Conservation (phyloP, 306 rosid species). For the Parietaria judaica region DNA sequence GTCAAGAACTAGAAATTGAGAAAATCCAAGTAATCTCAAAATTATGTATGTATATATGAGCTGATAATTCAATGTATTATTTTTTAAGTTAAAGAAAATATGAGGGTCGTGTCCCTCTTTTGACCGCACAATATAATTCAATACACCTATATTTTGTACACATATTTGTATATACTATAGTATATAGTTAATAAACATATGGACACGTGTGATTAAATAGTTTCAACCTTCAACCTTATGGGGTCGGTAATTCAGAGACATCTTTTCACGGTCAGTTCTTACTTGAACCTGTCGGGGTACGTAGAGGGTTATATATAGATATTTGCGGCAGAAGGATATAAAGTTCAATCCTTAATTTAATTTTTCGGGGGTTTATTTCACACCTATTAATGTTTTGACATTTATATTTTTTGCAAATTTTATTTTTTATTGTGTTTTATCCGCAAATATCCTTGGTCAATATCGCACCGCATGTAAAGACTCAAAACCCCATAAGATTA, state of each 20-base stretch:
- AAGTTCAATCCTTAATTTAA: background rate
- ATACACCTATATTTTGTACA: background rate
- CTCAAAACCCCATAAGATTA: too few relatives aligned
- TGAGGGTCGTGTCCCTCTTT: constrained; percentile 1
- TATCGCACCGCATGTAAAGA: too few relatives aligned
- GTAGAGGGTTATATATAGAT: background rate
- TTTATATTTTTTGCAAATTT: too few relatives aligned
- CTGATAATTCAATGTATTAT: background rate
- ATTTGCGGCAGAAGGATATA: background rate
- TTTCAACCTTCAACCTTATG: background rate
- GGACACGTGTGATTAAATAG: constrained; percentile 6
- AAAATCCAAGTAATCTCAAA: background rate
- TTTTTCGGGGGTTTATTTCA: background rate
- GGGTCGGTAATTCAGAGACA: background rate
- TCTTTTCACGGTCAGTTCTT: background rate
- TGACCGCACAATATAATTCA: background rate
- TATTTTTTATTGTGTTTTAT: too few relatives aligned
- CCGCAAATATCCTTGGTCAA: too few relatives aligned
- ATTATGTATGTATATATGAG: background rate
- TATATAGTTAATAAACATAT: too few relatives aligned
- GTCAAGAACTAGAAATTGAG: background rate
- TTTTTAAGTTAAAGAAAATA: background rate
- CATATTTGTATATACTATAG: background rate
- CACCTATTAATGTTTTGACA: background rate
- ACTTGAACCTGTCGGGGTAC: constrained; percentile 4